Evolutionary conservation across 2,329 filamentous ascomycete genomes (phyloP).

Genomic region (Metarhizium humberi): DNA sequence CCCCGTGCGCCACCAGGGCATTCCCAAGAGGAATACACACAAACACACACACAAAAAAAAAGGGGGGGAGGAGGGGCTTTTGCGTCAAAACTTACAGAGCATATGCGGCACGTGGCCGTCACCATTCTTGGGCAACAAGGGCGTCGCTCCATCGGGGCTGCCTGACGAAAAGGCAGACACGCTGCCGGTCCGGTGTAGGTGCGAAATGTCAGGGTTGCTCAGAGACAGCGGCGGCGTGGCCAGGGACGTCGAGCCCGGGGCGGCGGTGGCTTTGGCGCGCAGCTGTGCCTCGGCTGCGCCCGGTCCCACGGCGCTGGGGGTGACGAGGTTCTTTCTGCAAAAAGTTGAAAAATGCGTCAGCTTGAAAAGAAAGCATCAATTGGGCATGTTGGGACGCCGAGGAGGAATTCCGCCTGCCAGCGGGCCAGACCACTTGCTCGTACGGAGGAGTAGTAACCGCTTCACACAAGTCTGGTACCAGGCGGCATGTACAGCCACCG

Average conservation of each 20-base stretch:
- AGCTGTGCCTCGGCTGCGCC: constrained; percentile 31
- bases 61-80: neutral
- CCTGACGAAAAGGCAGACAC: constrained; percentile 21
- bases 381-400: neutral
- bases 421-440: neutral
- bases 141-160: neutral
- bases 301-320: constrained; percentile 26
- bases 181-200: constrained; percentile 24
- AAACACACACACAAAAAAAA: neutral
- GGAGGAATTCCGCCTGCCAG: no score
- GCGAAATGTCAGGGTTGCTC: constrained; percentile 21
- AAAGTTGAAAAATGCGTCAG: constrained; percentile 8
- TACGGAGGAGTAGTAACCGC: no score
- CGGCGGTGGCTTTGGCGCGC: constrained; percentile 7
- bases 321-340: constrained; percentile 34
- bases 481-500: neutral
- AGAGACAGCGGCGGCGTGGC: constrained; percentile 9
- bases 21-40: neutral
- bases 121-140: constrained; percentile 6
- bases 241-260: constrained; percentile 2
- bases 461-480: no score
- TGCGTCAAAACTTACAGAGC: constrained; percentile 32
- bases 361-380: neutral
- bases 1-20: neutral
- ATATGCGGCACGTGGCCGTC: constrained; percentile 38